phyloP scores from a whole-genome alignment of 2,329 filamentous ascomycete species.

The Hypoxylon sp. region DNA sequence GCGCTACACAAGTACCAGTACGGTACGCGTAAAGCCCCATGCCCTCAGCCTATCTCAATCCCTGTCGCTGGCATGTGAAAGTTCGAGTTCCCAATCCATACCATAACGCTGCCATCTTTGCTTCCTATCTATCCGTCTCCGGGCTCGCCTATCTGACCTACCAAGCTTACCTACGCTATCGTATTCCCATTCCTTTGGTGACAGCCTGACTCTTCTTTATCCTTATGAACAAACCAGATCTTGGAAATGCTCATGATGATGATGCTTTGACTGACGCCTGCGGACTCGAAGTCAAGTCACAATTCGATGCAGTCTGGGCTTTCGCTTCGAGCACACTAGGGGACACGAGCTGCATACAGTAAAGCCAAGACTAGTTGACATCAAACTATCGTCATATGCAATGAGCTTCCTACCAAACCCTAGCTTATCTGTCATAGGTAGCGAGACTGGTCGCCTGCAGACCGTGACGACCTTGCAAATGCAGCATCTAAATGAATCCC shows the following conservation, averaged over 20 bases:
- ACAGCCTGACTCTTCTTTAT: neutral
- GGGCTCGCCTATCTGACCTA: conserved; percentile 33
- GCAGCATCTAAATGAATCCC: conserved; percentile 14
- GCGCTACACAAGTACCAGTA: conserved; percentile 6
- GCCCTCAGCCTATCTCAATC: conserved; percentile 31
- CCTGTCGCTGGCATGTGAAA: conserved; percentile 44
- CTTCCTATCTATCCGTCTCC: conserved; percentile 28
- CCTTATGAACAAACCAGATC: neutral
- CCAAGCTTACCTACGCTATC: neutral
- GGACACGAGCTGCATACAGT: conserved; percentile 22
- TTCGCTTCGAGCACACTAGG: conserved; percentile 12
- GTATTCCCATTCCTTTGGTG: conserved; percentile 1
- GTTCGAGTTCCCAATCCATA: conserved; percentile 6
- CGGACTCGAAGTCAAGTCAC: conserved; percentile 15
- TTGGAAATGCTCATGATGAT: conserved; percentile 10
- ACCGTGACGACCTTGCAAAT: conserved; percentile 9
- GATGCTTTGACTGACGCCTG: conserved; percentile 4
- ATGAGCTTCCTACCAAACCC: conserved; percentile 4
- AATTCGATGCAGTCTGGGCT: conserved; percentile 17
- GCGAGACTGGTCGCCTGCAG: conserved; percentile 10
- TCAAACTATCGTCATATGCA: conserved; percentile 41
- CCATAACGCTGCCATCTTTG: conserved; percentile 22
- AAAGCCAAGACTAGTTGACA: conserved; percentile 27
- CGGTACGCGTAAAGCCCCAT: conserved; percentile 17
- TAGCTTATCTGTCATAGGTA: conserved; percentile 26